Conservation (phyloP, 176 grass and related monocot species). For the Aegilops tauschii region DNA sequence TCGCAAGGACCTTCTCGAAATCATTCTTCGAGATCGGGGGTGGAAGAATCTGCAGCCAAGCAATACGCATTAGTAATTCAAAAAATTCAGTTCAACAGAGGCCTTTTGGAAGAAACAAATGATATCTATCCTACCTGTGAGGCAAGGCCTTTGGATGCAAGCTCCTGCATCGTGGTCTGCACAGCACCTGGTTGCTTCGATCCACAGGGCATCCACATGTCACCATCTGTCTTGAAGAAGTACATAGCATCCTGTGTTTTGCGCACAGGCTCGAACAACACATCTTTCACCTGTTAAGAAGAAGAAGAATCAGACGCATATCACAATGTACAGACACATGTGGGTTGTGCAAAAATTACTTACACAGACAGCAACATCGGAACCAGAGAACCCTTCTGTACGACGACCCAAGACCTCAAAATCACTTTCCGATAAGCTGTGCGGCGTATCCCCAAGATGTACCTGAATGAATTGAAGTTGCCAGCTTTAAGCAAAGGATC, state of each 20-base stretch:
- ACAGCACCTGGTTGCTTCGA: conserved; percentile 66
- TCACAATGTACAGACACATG: background rate
- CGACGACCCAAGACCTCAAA: conserved; percentile 73
- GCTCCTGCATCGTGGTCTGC: conserved; percentile 90
- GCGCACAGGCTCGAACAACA: conserved; percentile 92
- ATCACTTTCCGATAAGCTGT: conserved; percentile 84
- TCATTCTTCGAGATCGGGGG: conserved; percentile 77
- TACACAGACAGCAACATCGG: conserved; percentile 94
- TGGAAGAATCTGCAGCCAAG: conserved; percentile 63
- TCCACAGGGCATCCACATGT: conserved; percentile 91
- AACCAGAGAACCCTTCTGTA: conserved; percentile 95
- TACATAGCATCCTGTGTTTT: conserved; percentile 98
- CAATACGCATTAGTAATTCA: background rate
- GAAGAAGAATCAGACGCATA: background rate
- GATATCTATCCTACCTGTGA: conserved; percentile 46
- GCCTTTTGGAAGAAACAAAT: background rate
- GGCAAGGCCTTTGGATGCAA: conserved; percentile 70
- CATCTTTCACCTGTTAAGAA: conserved; percentile 79
- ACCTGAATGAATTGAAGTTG: conserved; percentile 54
- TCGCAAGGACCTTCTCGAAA: conserved; percentile 77
- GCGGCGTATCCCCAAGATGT: conserved; percentile 92
- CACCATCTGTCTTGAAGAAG: conserved; percentile 60
- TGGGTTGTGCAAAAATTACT: conserved; percentile 8
- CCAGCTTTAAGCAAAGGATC: conserved; percentile 32
- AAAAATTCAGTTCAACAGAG: background rate